Evolutionary conservation across 768 basidiomycete species (phyloP), one percentile per base, ranked within the genome.

Genomic region (Leccinum broughii): DNA sequence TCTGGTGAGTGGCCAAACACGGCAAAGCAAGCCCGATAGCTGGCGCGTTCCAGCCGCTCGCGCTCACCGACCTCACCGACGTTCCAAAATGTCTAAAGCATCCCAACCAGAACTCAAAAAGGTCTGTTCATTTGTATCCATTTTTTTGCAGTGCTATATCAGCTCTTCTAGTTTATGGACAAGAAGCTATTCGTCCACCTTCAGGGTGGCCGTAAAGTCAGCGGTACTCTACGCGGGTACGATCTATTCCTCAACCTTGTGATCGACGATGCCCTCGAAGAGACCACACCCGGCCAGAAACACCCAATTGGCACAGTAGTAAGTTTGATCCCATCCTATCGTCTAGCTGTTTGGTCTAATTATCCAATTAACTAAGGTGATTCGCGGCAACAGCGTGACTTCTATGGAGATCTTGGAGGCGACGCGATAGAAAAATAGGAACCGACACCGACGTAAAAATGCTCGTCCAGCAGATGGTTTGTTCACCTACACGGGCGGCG

Each of bases 161-260:
- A 26, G 11, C 11, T 32, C 8, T 41, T 60, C 53, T 49, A 98
- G 92, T 99, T 97, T 73, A 98, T 99, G 95, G 97, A 99, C 84
- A 96, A 98, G 80, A 92, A 90, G 70, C 79, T 98, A 66, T 95
- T 95, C 76, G 81, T 99, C 69, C 87, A 96, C 77, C 80, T 99
- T 7, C 95, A 97, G 72, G 93, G 92, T 51, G 94, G 94, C 57
- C 89, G 96, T 70, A 93, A 93, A 84, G 92, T 99, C 69, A 94
- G 92, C 78, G 97, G 97, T 57, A 88, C 87, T 14, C 79, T 99
- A 54, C 89, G 97, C 63, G 97, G 97, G 55, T 99, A 97, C 76
- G 97, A 99, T 81, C 89, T 99, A 64, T 99, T 99, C 81, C 80
- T 99, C 73, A 99, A 99, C 76, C 83, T 99, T 41, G 97, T 98